phyloP scores from a whole-genome alignment of 2,329 filamentous ascomycete species.

The Talaromyces amestolkiae region DNA sequence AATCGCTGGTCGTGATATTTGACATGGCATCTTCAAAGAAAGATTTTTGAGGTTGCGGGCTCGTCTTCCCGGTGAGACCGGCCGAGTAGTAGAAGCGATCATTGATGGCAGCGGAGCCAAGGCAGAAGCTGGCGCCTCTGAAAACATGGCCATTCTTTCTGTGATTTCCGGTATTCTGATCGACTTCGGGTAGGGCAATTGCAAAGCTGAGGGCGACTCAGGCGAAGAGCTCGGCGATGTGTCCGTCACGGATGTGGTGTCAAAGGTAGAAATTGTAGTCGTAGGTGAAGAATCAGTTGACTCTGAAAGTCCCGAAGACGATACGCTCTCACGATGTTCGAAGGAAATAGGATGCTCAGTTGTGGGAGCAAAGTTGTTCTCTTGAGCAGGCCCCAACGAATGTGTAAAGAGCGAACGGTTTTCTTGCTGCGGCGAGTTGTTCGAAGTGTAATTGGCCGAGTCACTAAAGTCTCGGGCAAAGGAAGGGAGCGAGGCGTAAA shows the following conservation, averaged over 20 bases:
- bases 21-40: constrained; percentile 58
- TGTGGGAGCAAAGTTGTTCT: constrained; percentile 13
- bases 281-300: constrained; percentile 94
- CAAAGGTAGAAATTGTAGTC: constrained; percentile 87
- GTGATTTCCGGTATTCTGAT: constrained; percentile 30
- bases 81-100: constrained; percentile 20
- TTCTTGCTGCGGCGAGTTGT: constrained; percentile 28
- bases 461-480: constrained; percentile 50
- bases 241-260: constrained; percentile 85
- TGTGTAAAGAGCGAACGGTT: constrained; percentile 21
- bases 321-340: constrained; percentile 45
- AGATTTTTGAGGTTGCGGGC: constrained; percentile 64
- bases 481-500: constrained; percentile 52
- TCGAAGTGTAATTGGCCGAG: constrained; percentile 28
- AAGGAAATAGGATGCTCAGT: constrained; percentile 25
- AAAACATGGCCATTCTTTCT: constrained; percentile 27
- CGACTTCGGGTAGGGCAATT: constrained; percentile 49
- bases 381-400: constrained; percentile 10
- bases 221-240: constrained; percentile 89
- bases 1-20: constrained; percentile 47
- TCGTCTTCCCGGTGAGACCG: constrained; percentile 37
- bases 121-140: constrained; percentile 25
- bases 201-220: constrained; percentile 77
- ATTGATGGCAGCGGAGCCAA: constrained; percentile 19
- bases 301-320: constrained; percentile 58